Conservation (phyloP, 1,139 yeast genomes). For the Geotrichum histeridarum region DNA sequence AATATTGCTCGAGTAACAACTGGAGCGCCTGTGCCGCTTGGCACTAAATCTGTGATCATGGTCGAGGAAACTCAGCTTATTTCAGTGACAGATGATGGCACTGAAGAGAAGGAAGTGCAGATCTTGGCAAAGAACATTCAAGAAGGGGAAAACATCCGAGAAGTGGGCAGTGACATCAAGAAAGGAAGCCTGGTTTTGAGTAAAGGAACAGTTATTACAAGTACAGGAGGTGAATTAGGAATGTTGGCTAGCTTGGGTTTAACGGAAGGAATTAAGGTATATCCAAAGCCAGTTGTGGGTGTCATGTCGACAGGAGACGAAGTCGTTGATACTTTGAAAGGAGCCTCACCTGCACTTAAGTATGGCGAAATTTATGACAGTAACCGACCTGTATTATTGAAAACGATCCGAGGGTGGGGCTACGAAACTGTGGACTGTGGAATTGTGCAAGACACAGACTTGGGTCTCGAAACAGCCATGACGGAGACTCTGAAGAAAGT, state of each 20-base stretch:
- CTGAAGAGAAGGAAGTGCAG: conserved; percentile 38
- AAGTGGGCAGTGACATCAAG: conserved; percentile 44
- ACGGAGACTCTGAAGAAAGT: conserved; percentile 31
- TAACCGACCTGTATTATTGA: conserved; percentile 44
- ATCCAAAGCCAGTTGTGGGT: conserved; percentile 42
- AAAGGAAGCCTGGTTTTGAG: conserved; percentile 38
- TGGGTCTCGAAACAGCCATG: conserved; percentile 29
- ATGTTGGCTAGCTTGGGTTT: conserved; percentile 45
- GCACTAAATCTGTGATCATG: conserved; percentile 49
- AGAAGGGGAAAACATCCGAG: conserved; percentile 44
- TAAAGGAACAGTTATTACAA: conserved; percentile 38
- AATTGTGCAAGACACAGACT: conserved; percentile 40
- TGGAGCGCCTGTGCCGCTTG: conserved; percentile 50
- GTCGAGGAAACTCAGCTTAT: conserved; percentile 46
- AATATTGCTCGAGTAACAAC: conserved; percentile 46
- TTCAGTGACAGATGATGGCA: conserved; percentile 34
- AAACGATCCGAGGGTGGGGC: conserved; percentile 36
- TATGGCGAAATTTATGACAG: conserved; percentile 48
- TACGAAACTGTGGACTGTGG: conserved; percentile 42
- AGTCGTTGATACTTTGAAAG: conserved; percentile 36
- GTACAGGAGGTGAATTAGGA: conserved; percentile 48
- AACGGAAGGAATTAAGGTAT: conserved; percentile 35
- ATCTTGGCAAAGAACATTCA: conserved; percentile 36
- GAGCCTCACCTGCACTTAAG: conserved; percentile 22
- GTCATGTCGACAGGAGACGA: conserved; percentile 50